These are phyloP conservation scores for Mycena belliarum DNA, from an alignment of 768 basidiomycete species.

Conservation along the genomic window DNA sequence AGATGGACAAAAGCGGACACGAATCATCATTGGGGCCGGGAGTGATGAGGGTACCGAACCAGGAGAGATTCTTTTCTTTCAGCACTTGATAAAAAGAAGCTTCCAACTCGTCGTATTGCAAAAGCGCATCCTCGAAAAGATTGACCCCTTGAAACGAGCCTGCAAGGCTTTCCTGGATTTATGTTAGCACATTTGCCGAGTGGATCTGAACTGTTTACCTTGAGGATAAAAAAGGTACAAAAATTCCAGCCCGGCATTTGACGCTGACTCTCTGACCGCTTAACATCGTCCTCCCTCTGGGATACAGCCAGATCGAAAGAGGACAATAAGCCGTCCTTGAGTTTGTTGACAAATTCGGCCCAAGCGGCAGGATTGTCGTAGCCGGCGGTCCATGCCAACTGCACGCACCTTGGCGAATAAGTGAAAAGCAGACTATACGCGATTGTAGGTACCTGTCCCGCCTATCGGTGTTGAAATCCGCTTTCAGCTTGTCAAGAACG, in stretches of 20 bases:
- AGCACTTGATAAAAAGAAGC: constrained; percentile 73
- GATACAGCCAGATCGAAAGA: constrained; percentile 81
- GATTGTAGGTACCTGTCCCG: constrained; percentile 65
- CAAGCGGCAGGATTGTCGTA: constrained; percentile 77
- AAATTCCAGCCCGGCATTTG: constrained; percentile 99
- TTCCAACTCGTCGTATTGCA: constrained; percentile 92
- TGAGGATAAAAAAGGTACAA: constrained; percentile 93
- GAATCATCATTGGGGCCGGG: constrained; percentile 75
- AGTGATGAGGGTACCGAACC: constrained; percentile 87
- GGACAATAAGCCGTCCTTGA: constrained; percentile 86
- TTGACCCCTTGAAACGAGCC: constrained; percentile 89
- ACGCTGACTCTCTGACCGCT: constrained; percentile 83
- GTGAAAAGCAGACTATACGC: constrained; percentile 15
- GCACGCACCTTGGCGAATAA: constrained; percentile 62
- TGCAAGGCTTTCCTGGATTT: constrained; percentile 85
- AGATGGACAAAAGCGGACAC: constrained; percentile 71
- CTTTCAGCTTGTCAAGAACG: constrained; percentile 85
- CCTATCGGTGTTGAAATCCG: constrained; percentile 90
- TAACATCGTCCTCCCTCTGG: constrained; percentile 88
- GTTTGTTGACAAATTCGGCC: constrained; percentile 84
- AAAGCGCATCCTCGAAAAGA: constrained; percentile 84
- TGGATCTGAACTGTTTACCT: constrained; percentile 49
- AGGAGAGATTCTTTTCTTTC: constrained; percentile 82
- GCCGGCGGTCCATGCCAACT: constrained; percentile 74
- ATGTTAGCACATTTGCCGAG: constrained; percentile 16